Base-by-base conservation (phyloP, 1,284 basidiomycete species). In the Apiotrichum siamense region DNA sequence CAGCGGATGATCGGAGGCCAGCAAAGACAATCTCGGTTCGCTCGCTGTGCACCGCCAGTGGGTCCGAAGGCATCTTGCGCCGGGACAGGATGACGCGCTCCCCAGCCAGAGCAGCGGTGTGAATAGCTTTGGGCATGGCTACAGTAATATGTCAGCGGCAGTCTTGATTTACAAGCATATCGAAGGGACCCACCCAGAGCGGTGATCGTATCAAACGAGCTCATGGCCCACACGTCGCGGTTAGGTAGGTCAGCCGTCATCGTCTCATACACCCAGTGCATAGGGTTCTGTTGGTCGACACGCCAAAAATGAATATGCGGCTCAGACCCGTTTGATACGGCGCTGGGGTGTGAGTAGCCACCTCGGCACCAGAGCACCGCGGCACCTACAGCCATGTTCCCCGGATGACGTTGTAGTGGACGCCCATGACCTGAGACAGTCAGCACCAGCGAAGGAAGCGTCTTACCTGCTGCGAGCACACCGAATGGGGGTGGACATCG, bases 241-340 rank as follows among this genome's bases (percentile, higher is more conserved):
- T 51, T 46, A 1, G 59, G 50, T 4, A 67, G 44, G 24, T 63
- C 57, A 32, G 67, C 15, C 7, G 64, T 38, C 55, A 42, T 37
- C 55, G 60, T 53, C 20, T 69, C 59, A 1, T 58, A 32, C 5
- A 46, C 36, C 23, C 27, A 23, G n/a, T 36, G 17, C 17, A 21
- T 17, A 5, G 40, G 26, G 18, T 43, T 46, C 5, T 51, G 35
- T 7, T 59, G 59, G 39, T 65, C 63, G 23, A 58, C 47, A 23
- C 58, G 49, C 51, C 66, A 70, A 18, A 52, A 41, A 43, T 72
- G 69, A 0, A 65, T 29, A 43, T 72, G 69, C 7, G 69, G 64
- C 18, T 64, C 63, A 6, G 57, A 44, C 7, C 67, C 68, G 23
- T 59, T 59, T 3, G 53, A 49, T 4, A 59, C 47, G 15, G 45